These are phyloP conservation scores for Fusarium decemcellulare DNA, from an alignment of 2,329 filamentous ascomycete genomes.

Conservation along the genomic window DNA sequence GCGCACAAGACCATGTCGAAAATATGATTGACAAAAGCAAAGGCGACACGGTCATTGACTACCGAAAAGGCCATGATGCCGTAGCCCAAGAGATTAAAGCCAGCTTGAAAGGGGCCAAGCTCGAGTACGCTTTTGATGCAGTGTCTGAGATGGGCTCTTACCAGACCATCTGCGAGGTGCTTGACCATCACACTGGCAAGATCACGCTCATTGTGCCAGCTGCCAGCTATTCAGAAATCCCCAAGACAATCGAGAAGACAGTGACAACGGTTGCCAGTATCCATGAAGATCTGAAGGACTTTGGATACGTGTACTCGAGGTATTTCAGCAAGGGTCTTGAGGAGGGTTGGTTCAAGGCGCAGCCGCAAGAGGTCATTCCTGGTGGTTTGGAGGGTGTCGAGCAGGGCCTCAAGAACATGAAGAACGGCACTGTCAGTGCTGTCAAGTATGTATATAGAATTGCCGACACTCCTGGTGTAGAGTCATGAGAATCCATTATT, in stretches of 20 bases:
- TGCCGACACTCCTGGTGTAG: slow-evolving; percentile 15
- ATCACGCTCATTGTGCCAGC: slow-evolving; percentile 31
- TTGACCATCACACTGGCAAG: slow-evolving; percentile 10
- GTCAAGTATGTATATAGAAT: slow-evolving; percentile 30
- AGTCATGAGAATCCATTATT: neutral
- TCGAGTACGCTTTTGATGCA: slow-evolving; percentile 26
- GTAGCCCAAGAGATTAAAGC: slow-evolving; percentile 12
- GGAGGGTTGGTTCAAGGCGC: slow-evolving; percentile 22
- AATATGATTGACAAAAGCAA: slow-evolving; percentile 17
- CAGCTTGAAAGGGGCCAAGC: neutral
- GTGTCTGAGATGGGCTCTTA: slow-evolving; percentile 33
- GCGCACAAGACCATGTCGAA: slow-evolving; percentile 24
- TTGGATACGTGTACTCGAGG: neutral
- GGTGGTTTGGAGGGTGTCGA: slow-evolving; percentile 25
- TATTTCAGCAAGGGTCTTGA: slow-evolving; percentile 22
- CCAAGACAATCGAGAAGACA: slow-evolving; percentile 24
- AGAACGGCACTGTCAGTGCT: slow-evolving; percentile 21
- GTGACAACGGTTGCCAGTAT: slow-evolving; percentile 30
- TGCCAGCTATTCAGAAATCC: slow-evolving; percentile 29
- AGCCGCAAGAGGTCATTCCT: slow-evolving; percentile 24
- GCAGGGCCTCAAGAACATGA: neutral
- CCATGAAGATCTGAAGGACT: slow-evolving; percentile 25
- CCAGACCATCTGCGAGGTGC: slow-evolving; percentile 28
- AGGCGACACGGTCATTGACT: slow-evolving; percentile 34
- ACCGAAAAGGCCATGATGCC: neutral